phyloP scores from a whole-genome alignment of 31 red algal genomes.

The Odonthalia washingtoniensis region DNA sequence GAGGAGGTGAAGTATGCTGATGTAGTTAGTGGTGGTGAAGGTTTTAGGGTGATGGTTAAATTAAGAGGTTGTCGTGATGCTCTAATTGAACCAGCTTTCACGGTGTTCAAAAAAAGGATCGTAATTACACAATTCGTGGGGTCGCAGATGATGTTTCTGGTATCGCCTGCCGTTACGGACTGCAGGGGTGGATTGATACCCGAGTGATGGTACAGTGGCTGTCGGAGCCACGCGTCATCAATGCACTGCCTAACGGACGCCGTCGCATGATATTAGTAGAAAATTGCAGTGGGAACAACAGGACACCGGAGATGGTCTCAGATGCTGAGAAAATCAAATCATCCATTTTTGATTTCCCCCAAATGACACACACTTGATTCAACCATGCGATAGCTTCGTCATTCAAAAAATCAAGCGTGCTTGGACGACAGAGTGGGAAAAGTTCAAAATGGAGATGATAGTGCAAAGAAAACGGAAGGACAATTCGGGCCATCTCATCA shows the following conservation, averaged over 20 bases:
- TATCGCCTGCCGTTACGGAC: neutral
- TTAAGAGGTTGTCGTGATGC: neutral
- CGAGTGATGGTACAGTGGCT: neutral
- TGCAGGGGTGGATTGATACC: constrained; percentile 21
- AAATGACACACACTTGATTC: neutral
- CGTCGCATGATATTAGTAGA: neutral
- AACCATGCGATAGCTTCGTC: constrained; percentile 20
- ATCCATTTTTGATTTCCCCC: neutral
- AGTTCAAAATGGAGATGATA: too few relatives aligned
- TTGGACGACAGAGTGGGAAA: too few relatives aligned
- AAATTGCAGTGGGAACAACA: neutral
- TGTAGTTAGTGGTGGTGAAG: constrained; percentile 18
- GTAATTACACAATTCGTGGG: neutral
- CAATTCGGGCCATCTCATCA: too few relatives aligned
- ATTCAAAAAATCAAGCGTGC: constrained; percentile 11
- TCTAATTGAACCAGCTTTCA: neutral
- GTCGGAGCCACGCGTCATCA: constrained; percentile 1
- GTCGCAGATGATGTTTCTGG: constrained; percentile 7
- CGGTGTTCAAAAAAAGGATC: neutral
- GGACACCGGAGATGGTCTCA: neutral
- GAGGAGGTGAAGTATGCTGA: neutral
- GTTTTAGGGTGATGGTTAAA: neutral
- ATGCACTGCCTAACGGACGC: neutral
- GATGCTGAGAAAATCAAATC: neutral
- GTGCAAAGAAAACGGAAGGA: too few relatives aligned